Base-by-base conservation (phyloP, 192 early-diverging fungal genomes). In the Coemansia javaensis region DNA sequence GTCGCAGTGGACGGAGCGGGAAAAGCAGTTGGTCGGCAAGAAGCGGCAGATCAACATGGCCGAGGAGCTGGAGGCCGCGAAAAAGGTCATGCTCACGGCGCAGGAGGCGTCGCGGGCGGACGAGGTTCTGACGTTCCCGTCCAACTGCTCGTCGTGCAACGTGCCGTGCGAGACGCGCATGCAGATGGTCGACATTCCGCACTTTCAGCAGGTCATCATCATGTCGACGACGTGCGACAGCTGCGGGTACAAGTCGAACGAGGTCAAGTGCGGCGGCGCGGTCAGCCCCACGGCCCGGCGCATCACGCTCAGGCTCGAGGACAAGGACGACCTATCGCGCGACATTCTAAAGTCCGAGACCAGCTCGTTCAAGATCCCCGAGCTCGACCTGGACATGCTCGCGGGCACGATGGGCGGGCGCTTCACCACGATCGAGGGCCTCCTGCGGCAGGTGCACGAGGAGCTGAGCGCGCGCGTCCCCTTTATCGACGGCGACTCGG, bases 271-370 rank as follows among this genome's bases (percentile, higher is more conserved):
- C 46, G 90, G 93, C 41, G 91, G 94, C 12, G 79, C 90, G 15
- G 85, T 97, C 47, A 78, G 88, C 46, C 63, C 61, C 4, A 63
- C 79, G 53, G 94, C 91, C 40, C 86, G 80, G 55, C 78, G 82
- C 20, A 93, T 95, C 41, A 90, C 81, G 6, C 81, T 97, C 27
- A 83, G 77, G 36, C 76, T 97, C 40, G 82, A 82, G 48, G 91
- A 93, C 44, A 41, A 61, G 25, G 94, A 97, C 13, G 94, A 97
- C 72, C 73, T 97, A 48, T 88, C 83, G 22, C 77, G 94, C 25
- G 94, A 97, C 66, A 90, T 97, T 37, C 79, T 97, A 23, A 97
- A 96, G 78, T 89, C 87, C 7, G 94, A 97, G 66, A 94, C 91
- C 10, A 94, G 94, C 63, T 88, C 91, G 35, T 67, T 97, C 43